A percentile compares a stretch with the other conserved stretches of the same genome.
Evolutionary conservation across 768 basidiomycete genomes (phyloP).

Genomic region (Auriscalpium microsporum): DNA sequence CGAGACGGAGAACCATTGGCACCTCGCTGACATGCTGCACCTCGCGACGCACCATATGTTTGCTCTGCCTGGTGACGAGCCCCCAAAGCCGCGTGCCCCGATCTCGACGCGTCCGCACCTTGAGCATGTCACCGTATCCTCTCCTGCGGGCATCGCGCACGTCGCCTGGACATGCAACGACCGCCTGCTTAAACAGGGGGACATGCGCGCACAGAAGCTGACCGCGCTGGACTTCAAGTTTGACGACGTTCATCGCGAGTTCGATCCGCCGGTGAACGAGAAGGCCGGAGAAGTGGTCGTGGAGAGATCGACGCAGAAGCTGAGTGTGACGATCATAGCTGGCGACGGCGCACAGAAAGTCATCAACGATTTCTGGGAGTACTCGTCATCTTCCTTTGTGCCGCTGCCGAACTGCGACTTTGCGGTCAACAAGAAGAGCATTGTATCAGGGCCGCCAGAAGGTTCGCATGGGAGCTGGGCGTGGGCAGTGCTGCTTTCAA

Average conservation of each 20-base stretch:
- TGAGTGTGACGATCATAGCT: neutral
- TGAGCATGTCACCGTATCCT: neutral
- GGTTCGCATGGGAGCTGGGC: neutral
- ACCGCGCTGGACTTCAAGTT: neutral
- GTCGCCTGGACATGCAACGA: neutral
- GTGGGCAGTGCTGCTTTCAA: neutral
- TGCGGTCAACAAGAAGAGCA: neutral
- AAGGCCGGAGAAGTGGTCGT: neutral
- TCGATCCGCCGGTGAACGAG: neutral
- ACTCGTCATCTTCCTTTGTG: neutral
- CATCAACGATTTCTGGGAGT: neutral
- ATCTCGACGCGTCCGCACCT: neutral
- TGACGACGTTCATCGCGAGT: neutral
- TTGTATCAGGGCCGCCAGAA: neutral
- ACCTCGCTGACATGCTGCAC: neutral
- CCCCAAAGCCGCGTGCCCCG: neutral
- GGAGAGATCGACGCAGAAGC: neutral
- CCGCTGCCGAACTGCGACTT: neutral
- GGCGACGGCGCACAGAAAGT: neutral
- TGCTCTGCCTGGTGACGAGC: neutral
- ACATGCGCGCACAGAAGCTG: neutral
- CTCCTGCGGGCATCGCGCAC: neutral
- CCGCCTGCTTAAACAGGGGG: neutral
- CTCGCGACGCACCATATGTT: neutral
- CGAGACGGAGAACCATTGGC: neutral